Evolutionary conservation across 805 yeast species (phyloP), one percentile per base, ranked within the genome.

Genomic region (Starmera quercuum): DNA sequence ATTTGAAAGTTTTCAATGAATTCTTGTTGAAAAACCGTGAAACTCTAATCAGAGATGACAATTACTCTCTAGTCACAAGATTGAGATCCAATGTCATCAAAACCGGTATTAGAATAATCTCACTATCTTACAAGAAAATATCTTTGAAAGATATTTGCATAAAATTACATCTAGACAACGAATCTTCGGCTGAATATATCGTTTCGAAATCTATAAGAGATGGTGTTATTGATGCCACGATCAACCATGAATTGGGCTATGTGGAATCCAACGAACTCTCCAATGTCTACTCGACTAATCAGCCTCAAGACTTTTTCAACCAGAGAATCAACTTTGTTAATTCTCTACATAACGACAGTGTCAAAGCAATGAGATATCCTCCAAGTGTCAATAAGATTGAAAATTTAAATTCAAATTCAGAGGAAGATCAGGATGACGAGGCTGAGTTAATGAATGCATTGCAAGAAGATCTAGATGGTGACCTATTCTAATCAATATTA

Each of bases 161-260:
- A 49, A 85, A 90, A 54, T 73, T 92, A 54, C 87, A 83, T 47
- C 71, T 92, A 41, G 98, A 90, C 51, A 79, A 88, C 31, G 99
- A 92, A 64, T 88, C 92, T 53, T 80, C 90, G 48, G 95, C 96
- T 2, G 99, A 92, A 64, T 92, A 90, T 58, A 87, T 92, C 58
- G 95, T 92, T 16, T 85, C 96, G 25, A 90, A 92, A 65, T 92
- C 97, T 18, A 90, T 92, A 38, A 78, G 95, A 51, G 99, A 92
- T 56, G 96, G 95, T 39, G 97, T 92, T 33, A 85, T 92, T 54
- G 97, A 92, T 52, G 97, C 98, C 4, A 74, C 77, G 35, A 83
- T 92, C 46, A 84, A 92, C 56, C 96, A 88, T 61, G 85, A 84
- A 53, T 69, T 75, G 42, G 97, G 97, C 2, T 88, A 66, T 56